Percentiles rank a stretch among this genome's conserved stretches.
phyloP scores from a whole-genome alignment of 192 early-diverging fungal genomes.

The Linnemannia exigua region DNA sequence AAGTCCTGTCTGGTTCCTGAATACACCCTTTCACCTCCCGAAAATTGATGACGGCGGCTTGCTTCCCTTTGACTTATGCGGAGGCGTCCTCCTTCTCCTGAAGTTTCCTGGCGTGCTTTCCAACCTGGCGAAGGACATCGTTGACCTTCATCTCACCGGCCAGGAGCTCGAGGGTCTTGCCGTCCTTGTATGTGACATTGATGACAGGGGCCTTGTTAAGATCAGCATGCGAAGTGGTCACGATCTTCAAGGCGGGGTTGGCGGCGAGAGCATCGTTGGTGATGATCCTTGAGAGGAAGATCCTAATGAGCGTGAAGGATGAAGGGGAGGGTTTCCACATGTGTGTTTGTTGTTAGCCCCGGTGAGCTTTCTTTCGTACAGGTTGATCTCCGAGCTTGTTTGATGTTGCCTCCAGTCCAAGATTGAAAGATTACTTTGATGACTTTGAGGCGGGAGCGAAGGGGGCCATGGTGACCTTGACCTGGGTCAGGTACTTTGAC shows the following conservation, averaged over 20 bases:
- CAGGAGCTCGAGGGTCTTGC: constrained; percentile 60
- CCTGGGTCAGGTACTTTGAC: constrained; percentile 60
- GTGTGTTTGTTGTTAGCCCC: not conserved
- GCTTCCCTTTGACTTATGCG: constrained; percentile 39
- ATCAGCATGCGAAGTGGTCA: constrained; percentile 61
- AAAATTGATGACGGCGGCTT: not conserved
- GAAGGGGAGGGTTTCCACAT: not conserved
- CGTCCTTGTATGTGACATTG: constrained; percentile 64
- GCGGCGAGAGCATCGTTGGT: constrained; percentile 61
- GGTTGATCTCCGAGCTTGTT: not conserved
- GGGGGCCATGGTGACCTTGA: constrained; percentile 68
- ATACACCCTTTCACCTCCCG: not conserved
- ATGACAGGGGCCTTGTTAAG: constrained; percentile 55
- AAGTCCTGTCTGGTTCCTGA: not conserved
- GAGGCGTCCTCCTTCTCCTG: constrained; percentile 66
- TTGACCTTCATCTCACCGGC: constrained; percentile 65
- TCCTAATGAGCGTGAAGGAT: constrained; percentile 53
- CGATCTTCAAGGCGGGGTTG: constrained; percentile 64
- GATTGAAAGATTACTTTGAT: constrained; percentile 59
- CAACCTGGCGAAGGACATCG: constrained; percentile 59
- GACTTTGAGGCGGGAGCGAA: constrained; percentile 62
- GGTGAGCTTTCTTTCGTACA: not conserved
- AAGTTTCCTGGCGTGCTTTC: constrained; percentile 69
- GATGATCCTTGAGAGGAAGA: constrained; percentile 64
- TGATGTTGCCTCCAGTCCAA: too few species aligned